phyloP scores from a whole-genome alignment of 2,329 filamentous ascomycete genomes.

The Penicillium rolfsii region DNA sequence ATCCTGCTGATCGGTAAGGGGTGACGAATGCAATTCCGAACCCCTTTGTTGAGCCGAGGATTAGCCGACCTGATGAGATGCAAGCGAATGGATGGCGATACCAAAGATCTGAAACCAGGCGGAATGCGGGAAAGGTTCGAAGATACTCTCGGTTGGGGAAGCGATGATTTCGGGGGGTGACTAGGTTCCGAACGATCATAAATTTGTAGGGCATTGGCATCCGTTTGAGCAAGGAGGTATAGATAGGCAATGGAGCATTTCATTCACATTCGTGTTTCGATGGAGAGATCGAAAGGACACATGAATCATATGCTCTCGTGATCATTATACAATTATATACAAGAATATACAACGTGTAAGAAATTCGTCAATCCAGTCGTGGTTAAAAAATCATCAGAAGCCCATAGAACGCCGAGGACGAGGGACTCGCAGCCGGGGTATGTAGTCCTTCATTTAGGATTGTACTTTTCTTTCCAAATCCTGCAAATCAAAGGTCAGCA shows the following conservation, averaged over 20 bases:
- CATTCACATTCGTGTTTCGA: neutral
- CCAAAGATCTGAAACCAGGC: neutral
- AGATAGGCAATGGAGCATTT: neutral
- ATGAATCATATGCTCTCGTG: neutral
- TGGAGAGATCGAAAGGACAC: neutral
- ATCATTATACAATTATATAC: neutral
- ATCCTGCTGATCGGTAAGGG: neutral
- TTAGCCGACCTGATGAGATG: neutral
- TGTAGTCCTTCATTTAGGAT: conserved; percentile 44
- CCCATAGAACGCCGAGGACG: neutral
- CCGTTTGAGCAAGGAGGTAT: too few relatives aligned
- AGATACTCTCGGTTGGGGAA: neutral
- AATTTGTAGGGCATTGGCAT: neutral
- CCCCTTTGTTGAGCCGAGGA: neutral
- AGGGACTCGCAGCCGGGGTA: neutral
- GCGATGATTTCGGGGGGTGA: neutral
- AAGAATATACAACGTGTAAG: neutral
- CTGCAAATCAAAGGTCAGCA: conserved; percentile 50
- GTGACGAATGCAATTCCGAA: neutral
- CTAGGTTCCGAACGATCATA: neutral
- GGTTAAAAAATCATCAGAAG: neutral
- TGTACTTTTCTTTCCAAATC: conserved; percentile 99
- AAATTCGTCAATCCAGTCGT: neutral
- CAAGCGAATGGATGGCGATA: neutral
- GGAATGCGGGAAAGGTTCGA: neutral